A percentile compares a stretch with the other conserved stretches of the same genome.
Evolutionary conservation across 192 early-diverging fungal genomes (phyloP).

Genomic region (Gonapodya sp.): DNA sequence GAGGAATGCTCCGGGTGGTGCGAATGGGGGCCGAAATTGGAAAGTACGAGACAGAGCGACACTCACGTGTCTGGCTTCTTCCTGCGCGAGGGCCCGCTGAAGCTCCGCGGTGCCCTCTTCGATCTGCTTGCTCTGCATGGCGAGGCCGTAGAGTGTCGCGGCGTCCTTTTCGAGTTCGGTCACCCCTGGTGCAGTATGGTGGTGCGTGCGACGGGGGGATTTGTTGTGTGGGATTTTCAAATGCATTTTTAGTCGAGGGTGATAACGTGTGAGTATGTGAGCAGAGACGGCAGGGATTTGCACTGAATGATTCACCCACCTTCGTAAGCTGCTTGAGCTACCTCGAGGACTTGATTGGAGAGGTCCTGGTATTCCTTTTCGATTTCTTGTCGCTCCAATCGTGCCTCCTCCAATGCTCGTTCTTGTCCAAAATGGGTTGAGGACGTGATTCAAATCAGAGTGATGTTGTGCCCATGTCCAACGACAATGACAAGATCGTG

Average conservation of each 20-base stretch:
- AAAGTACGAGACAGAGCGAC: no score
- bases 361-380: background rate
- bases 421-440: no score
- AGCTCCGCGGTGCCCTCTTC: background rate
- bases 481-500: no score
- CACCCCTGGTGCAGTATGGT: background rate
- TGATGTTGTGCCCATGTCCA: no score
- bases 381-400: background rate
- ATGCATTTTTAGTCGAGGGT: no score
- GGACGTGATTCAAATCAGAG: no score
- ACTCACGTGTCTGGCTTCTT: background rate
- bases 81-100: background rate
- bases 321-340: background rate
- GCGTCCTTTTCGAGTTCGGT: background rate
- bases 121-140: background rate
- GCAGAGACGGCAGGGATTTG: no score
- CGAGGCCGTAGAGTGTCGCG: background rate
- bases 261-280: no score
- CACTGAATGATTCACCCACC: background rate
- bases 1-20: no score
- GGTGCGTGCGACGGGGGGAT: background rate
- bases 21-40: no score
- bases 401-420: background rate
- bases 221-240: background rate
- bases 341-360: background rate